phyloP scores from a whole-genome alignment of 2,329 filamentous ascomycete species.

The Teratosphaeriaceae sp. region DNA sequence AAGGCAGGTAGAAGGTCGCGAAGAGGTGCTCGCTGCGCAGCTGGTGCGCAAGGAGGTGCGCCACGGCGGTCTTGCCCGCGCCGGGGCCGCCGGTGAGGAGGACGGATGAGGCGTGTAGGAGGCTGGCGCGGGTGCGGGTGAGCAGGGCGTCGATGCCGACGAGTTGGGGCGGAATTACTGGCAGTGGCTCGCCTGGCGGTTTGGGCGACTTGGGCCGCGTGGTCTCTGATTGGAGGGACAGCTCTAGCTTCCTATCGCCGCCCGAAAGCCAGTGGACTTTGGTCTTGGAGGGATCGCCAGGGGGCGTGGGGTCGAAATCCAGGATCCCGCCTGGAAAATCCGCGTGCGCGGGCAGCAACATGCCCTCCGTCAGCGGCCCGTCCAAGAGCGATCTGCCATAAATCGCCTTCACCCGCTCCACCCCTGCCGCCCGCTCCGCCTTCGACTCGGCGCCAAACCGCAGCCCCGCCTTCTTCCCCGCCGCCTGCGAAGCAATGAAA shows the following conservation, averaged over 20 bases:
- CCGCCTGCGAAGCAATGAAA: constrained; percentile 42
- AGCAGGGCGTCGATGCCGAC: constrained; percentile 81
- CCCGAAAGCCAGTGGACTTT: constrained; percentile 65
- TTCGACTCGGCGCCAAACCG: constrained; percentile 86
- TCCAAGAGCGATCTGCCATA: constrained; percentile 67
- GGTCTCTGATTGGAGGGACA: constrained; percentile 72
- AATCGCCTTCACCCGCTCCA: constrained; percentile 63
- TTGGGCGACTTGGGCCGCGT: constrained; percentile 51
- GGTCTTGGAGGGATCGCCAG: constrained; percentile 41
- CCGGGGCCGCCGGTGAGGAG: constrained; percentile 84
- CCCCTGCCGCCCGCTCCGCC: constrained; percentile 69
- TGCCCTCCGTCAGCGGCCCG: constrained; percentile 84
- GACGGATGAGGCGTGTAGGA: constrained; percentile 82
- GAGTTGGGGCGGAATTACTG: constrained; percentile 51
- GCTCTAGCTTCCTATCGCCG: constrained; percentile 62
- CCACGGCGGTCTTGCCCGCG: constrained; percentile 79
- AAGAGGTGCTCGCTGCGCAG: constrained; percentile 69
- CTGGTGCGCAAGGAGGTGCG: constrained; percentile 66
- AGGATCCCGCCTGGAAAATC: constrained; percentile 81
- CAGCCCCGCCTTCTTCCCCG: constrained; percentile 51
- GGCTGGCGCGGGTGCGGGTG: constrained; percentile 63
- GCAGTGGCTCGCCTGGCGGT: constrained; percentile 51
- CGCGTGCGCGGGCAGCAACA: constrained; percentile 61
- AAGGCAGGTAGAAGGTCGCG: constrained; percentile 79
- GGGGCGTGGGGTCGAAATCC: constrained; percentile 60